Evolutionary conservation across 139 green algal genomes (phyloP).

Genomic region (Picochlorum sp.): DNA sequence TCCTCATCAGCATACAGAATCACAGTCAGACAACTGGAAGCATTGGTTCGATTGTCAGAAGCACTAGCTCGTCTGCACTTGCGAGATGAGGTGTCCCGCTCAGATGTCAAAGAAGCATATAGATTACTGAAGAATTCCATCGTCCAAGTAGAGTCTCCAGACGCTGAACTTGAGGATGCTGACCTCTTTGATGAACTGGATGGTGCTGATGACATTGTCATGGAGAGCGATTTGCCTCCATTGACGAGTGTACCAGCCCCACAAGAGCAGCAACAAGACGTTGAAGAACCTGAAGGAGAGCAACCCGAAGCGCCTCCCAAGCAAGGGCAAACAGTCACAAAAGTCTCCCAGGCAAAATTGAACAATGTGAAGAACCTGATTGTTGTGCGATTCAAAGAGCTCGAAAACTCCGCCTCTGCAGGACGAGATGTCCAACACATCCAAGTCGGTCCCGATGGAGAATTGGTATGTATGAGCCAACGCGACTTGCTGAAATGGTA

Average conservation of each 20-base stretch:
- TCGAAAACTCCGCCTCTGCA: conserved; percentile 27
- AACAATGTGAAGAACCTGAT: conserved; percentile 69
- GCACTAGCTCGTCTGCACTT: conserved; percentile 59
- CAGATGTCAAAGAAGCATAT: conserved; percentile 50
- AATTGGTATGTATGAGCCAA: conserved; percentile 50
- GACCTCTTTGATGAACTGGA: conserved; percentile 30
- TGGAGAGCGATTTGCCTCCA: conserved; percentile 1
- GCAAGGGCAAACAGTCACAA: conserved; percentile 21
- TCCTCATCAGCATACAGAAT: conserved; percentile 77
- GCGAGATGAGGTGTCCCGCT: conserved; percentile 28
- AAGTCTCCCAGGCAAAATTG: conserved; percentile 63
- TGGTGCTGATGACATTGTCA: conserved; percentile 16
- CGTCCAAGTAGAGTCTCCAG: conserved; percentile 68
- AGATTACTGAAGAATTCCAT: conserved; percentile 82
- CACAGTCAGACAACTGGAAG: conserved; percentile 87
- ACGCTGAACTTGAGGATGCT: conserved; percentile 66
- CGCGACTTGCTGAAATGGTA: conserved; percentile 78
- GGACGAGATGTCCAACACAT: conserved; percentile 7
- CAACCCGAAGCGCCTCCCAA: neutral
- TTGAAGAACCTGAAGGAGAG: conserved; percentile 2
- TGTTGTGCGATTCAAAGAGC: conserved; percentile 43
- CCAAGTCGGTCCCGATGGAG: conserved; percentile 15
- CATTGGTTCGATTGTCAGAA: conserved; percentile 83
- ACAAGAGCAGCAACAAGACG: conserved; percentile 17
- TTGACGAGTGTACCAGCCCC: conserved; percentile 16